Percentiles rank a stretch among this genome's conserved stretches.
These are phyloP conservation scores for Marasmius oreades DNA, from an alignment of 1,284 basidiomycete genomes.

Conservation along the genomic window DNA sequence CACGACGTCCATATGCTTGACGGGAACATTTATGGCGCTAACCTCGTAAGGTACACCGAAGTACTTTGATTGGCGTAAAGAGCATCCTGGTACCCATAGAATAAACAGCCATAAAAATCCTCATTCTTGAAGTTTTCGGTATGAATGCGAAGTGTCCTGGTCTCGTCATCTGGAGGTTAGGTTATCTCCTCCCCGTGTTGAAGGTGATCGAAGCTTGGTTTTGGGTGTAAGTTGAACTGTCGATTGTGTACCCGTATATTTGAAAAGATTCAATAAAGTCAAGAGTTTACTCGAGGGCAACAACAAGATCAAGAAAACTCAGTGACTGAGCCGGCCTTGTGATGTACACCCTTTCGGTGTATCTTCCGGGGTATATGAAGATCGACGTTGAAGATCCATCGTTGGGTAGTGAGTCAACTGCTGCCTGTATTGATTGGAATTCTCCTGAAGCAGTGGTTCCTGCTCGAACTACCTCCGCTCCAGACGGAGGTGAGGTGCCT, in stretches of 20 bases:
- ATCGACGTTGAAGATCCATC: constrained; percentile 24
- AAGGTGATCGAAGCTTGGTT: constrained; percentile 16
- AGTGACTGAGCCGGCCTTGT: constrained; percentile 25
- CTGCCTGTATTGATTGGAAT: constrained; percentile 26
- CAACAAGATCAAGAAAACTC: too few relatives aligned
- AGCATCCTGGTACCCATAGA: background rate
- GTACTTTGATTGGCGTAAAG: background rate
- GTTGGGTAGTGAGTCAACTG: constrained; percentile 26
- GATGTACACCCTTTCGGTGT: constrained; percentile 29
- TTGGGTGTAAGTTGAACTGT: constrained; percentile 21
- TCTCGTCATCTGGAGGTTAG: background rate
- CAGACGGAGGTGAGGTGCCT: constrained; percentile 21
- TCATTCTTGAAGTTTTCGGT: constrained; percentile 45
- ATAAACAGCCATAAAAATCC: constrained; percentile 23
- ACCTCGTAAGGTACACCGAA: constrained; percentile 58
- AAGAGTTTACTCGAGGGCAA: too few relatives aligned
- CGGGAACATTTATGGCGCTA: too few relatives aligned
- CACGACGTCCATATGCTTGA: constrained; percentile 42
- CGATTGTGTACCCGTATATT: constrained; percentile 28
- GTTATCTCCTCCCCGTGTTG: constrained; percentile 1
- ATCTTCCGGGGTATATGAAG: constrained; percentile 29
- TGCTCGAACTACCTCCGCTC: constrained; percentile 25
- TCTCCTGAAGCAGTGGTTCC: constrained; percentile 21
- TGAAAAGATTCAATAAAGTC: too few relatives aligned
- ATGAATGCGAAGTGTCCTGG: constrained; percentile 49